phyloP scores from a whole-genome alignment of 2,329 filamentous ascomycete genomes.

The Fusarium compactum region DNA sequence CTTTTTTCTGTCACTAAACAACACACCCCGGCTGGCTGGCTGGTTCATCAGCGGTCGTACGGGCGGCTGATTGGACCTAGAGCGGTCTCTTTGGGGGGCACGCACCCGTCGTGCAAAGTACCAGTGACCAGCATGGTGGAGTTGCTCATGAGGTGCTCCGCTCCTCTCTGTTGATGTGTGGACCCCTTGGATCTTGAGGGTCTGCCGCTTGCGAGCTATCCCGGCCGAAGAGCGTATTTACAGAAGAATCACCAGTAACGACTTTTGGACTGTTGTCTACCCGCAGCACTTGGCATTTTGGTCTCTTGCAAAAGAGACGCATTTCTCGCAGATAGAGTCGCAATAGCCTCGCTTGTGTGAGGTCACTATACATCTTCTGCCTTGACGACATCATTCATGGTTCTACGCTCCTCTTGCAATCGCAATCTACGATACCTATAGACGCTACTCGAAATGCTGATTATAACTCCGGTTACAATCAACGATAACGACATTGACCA shows the following conservation, averaged over 20 bases:
- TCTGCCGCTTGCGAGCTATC: conserved; percentile 9
- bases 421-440: conserved; percentile 18
- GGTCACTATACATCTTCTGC: conserved; percentile 1
- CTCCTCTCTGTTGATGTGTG: conserved; percentile 14
- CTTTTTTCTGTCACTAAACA: conserved; percentile 27
- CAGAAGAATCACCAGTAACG: conserved; percentile 41
- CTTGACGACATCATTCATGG: background rate
- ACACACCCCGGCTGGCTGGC: conserved; percentile 39
- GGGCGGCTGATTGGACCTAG: conserved; percentile 41
- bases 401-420: conserved; percentile 2
- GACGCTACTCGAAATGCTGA: conserved; percentile 14
- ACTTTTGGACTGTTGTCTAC: conserved; percentile 27
- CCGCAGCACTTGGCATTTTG: conserved; percentile 31
- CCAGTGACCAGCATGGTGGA: conserved; percentile 38
- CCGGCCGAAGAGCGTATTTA: conserved; percentile 26
- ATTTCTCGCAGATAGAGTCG: conserved; percentile 10
- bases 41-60: conserved; percentile 45
- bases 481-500: conserved; percentile 33
- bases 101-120: conserved; percentile 32
- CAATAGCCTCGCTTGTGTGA: conserved; percentile 8
- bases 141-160: conserved; percentile 21
- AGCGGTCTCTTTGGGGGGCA: conserved; percentile 23
- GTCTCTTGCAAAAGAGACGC: conserved; percentile 17
- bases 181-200: conserved; percentile 7
- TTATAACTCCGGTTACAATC: conserved; percentile 23